Evolutionary conservation across 306 rosid species (phyloP).

Genomic region (Cucumis hystrix): DNA sequence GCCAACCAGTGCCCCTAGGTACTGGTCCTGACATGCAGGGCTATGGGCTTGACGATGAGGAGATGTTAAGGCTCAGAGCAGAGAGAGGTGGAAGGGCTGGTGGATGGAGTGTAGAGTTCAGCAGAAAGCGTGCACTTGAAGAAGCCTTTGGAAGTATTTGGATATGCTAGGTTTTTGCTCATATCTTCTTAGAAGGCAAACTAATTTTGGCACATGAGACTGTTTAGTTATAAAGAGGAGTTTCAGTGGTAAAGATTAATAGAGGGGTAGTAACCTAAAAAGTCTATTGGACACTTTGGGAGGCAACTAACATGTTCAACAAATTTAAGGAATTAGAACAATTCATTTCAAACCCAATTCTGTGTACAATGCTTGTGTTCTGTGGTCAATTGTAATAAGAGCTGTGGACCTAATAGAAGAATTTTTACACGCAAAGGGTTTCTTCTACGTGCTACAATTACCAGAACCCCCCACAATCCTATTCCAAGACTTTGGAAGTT

Average conservation of each 20-base stretch:
- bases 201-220: background rate
- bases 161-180: slow-evolving; percentile 20
- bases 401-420: background rate
- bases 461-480: background rate
- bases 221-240: background rate
- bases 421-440: background rate
- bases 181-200: background rate
- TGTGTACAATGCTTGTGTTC: background rate
- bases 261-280: too few relatives aligned
- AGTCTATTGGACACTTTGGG: too few relatives aligned
- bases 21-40: slow-evolving; percentile 37
- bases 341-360: background rate
- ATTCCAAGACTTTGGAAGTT: background rate
- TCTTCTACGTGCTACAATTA: background rate
- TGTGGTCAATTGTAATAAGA: background rate
- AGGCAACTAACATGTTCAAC: background rate
- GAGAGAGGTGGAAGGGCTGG: slow-evolving; percentile 73
- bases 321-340: background rate
- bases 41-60: slow-evolving; percentile 48
- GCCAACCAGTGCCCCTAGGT: slow-evolving; percentile 73
- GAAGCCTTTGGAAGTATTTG: slow-evolving; percentile 93
- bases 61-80: slow-evolving; percentile 45
- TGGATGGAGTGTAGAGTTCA: slow-evolving; percentile 65
- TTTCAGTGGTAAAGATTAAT: background rate
- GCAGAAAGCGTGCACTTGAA: slow-evolving; percentile 73